Evolutionary conservation across 2,329 filamentous ascomycete genomes (phyloP), one percentile per base, ranked within the genome.

Genomic region (Microascus cirrosus): DNA sequence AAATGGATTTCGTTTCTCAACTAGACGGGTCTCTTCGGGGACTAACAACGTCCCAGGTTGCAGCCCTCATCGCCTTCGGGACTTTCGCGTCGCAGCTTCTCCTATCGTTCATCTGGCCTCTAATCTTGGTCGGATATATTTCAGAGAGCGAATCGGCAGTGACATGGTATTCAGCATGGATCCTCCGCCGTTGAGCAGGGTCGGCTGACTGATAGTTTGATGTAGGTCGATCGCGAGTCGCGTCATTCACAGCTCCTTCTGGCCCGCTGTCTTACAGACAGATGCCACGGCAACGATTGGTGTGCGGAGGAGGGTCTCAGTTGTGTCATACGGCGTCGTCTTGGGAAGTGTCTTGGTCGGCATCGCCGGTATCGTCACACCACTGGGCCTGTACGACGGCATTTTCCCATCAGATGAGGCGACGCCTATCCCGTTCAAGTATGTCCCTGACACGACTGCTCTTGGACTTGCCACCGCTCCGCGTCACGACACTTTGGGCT

Each of bases 351-450:
- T 54, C 39, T 24, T 59, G 25, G 42, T 52, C 24, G 54, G 28
- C 39, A 11, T 59, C 18, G 57, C 57, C 53, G 54, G 53, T 45
- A 48, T 59, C 22, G 20, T 59, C 36, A 59, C 57, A 11, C 57
- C 57, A n/a, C 53, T 59, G 11, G 57, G 57, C 35, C 25, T 59
- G 13, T 59, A 59, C 53, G 57, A 59, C 22, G 28, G n/a, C n/a
- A 39, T 59, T n/a, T 35, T 48, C 10, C 52, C 52, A 6, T 32
- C n/a, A 3, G 32, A 24, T 20, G 28, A 32, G 20, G 42, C 8
- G 13, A 24, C 48, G 15, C n/a, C 50, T 15, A 53, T 50, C 18
- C 22, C 22, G 18, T 59, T 59, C 42, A 32, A 50, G 20, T 59
- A 55, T 22, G 18, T 56, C 25, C 12, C 20, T 8, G 53, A 59